Evolutionary conservation across 2,329 filamentous ascomycete genomes (phyloP).

Genomic region (Fusarium guadeloupense): DNA sequence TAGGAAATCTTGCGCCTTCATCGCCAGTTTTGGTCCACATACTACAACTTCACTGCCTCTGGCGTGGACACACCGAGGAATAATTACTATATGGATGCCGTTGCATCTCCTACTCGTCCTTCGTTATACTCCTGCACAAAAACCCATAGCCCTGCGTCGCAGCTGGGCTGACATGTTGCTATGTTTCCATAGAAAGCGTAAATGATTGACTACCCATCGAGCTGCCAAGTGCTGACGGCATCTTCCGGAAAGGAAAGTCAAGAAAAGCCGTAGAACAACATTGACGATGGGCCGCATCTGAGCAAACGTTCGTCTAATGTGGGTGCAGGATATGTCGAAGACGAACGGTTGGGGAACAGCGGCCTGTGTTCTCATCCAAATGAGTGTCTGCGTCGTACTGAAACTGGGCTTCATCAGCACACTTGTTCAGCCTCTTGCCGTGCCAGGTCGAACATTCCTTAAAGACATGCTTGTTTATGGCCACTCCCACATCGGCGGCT

Average conservation of each 20-base stretch:
- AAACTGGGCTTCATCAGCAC: constrained; percentile 11
- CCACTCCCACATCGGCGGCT: constrained; percentile 26
- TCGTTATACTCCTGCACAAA: background rate
- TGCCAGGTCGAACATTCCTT: constrained; percentile 22
- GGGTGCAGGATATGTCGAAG: constrained; percentile 12
- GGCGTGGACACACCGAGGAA: background rate
- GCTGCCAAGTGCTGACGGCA: background rate
- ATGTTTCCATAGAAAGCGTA: background rate
- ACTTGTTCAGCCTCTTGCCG: constrained; percentile 10
- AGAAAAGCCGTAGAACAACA: background rate
- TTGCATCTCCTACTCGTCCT: background rate
- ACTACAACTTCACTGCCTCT: background rate
- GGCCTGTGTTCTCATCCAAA: constrained; percentile 1
- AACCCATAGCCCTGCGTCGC: background rate
- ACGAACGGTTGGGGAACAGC: constrained; percentile 5
- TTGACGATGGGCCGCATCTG: background rate
- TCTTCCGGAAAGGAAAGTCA: background rate
- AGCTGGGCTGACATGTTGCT: background rate
- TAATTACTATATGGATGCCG: background rate
- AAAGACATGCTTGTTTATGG: constrained; percentile 17
- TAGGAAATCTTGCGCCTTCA: too few relatives aligned
- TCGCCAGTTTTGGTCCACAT: background rate
- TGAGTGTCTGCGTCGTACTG: constrained; percentile 4
- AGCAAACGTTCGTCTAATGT: background rate
- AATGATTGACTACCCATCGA: background rate